phyloP scores from a whole-genome alignment of 345 rosid species.

The Ailanthus altissimus region DNA sequence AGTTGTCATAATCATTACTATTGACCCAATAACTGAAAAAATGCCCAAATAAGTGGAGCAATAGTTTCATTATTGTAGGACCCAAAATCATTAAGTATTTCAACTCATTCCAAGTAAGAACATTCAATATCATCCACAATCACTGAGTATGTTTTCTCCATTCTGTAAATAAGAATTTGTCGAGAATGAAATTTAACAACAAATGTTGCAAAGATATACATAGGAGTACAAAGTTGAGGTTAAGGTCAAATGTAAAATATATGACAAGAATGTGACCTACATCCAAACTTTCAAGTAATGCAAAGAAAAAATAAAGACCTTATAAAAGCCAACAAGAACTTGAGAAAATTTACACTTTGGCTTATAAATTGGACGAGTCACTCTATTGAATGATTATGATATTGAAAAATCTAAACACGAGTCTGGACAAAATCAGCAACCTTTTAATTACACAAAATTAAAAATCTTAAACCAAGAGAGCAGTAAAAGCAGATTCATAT shows the following conservation, averaged over 20 bases:
- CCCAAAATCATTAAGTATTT: slow-evolving; percentile 66
- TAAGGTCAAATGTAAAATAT: neutral
- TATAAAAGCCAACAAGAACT: neutral
- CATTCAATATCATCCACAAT: slow-evolving; percentile 63
- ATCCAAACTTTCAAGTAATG: neutral
- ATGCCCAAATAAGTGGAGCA: slow-evolving; percentile 84
- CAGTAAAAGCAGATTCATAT: too few relatives aligned
- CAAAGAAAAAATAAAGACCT: neutral
- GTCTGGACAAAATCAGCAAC: too few relatives aligned
- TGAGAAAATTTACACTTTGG: neutral
- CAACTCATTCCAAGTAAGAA: slow-evolving; percentile 76
- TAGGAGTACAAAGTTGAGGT: neutral
- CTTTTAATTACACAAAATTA: too few relatives aligned
- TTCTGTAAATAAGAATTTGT: slow-evolving; percentile 45
- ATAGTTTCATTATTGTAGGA: slow-evolving; percentile 70
- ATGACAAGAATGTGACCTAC: neutral
- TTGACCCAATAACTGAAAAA: slow-evolving; percentile 96
- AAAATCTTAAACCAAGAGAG: too few relatives aligned
- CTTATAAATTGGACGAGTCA: too few relatives aligned
- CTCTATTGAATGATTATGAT: too few relatives aligned
- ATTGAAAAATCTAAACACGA: too few relatives aligned
- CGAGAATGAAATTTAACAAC: slow-evolving; percentile 2
- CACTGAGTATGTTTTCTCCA: slow-evolving; percentile 75
- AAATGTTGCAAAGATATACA: neutral
- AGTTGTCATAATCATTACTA: slow-evolving; percentile 75